Evolutionary conservation across 768 basidiomycete genomes (phyloP).

Genomic region (Termitomyces sp.): DNA sequence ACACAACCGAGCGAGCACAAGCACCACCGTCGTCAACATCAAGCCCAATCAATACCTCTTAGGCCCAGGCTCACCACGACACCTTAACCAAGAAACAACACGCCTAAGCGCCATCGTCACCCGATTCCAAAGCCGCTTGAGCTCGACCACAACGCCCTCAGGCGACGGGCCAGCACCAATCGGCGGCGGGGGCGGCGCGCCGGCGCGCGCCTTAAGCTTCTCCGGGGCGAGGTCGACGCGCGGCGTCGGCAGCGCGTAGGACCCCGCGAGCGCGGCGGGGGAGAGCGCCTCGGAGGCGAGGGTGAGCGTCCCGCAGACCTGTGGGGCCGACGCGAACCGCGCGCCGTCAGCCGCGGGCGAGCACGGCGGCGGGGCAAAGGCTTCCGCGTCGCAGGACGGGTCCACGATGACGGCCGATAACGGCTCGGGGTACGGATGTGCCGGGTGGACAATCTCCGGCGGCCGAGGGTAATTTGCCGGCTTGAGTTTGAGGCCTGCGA

Average conservation of each 20-base stretch:
- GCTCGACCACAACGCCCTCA: not conserved
- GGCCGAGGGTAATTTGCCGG: constrained; percentile 3
- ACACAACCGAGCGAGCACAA: not conserved
- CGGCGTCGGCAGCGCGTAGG: not conserved
- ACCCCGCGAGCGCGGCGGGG: not conserved
- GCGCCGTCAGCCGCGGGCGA: not conserved
- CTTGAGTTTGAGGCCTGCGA: not conserved
- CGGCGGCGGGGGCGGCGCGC: not conserved
- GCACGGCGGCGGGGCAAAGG: not conserved
- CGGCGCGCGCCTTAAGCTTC: no score
- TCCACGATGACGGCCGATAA: rapidly evolving
- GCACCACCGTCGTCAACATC: no score
- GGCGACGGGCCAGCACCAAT: not conserved
- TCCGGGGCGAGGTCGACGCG: not conserved
- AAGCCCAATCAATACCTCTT: not conserved
- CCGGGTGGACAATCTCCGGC: not conserved
- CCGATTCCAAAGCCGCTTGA: not conserved
- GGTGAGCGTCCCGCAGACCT: not conserved
- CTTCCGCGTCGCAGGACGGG: not conserved
- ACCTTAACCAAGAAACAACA: not conserved
- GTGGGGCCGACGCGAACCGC: not conserved
- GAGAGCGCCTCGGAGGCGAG: not conserved
- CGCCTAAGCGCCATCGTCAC: not conserved
- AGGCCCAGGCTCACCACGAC: not conserved
- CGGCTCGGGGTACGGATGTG: no score